Evolutionary conservation across 805 yeast genomes (phyloP).

Genomic region (Vanderwaltozyma yarrowii): DNA sequence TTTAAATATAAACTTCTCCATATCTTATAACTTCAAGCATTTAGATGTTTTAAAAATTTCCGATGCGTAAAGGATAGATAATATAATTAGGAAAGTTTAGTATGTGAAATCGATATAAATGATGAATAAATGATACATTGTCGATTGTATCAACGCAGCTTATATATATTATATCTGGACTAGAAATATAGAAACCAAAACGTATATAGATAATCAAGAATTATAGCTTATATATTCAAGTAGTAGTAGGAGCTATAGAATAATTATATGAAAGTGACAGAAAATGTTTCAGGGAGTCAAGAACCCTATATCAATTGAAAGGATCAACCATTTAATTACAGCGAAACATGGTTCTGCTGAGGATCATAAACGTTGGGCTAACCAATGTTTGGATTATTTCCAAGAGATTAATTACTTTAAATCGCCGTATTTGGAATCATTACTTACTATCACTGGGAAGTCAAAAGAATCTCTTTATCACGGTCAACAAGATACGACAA

Average conservation of each 20-base stretch:
- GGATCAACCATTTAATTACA: slow-evolving; percentile 9
- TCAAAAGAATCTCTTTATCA: background rate
- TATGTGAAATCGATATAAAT: no score
- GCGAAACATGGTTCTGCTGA: slow-evolving; percentile 2
- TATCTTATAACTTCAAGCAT: no score
- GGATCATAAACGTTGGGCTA: slow-evolving; percentile 9
- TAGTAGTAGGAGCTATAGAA: no score
- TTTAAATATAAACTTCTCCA: background rate
- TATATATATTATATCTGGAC: no score
- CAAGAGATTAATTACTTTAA: slow-evolving; percentile 4
- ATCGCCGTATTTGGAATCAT: slow-evolving; percentile 13
- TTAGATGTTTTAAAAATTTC: no score
- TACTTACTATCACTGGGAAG: slow-evolving; percentile 2
- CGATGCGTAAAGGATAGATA: no score
- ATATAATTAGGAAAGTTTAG: no score
- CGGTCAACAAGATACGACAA: background rate
- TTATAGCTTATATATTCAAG: no score
- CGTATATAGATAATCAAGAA: no score
- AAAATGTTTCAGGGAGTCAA: slow-evolving; percentile 4
- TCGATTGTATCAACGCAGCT: no score
- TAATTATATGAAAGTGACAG: background rate
- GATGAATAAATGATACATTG: no score
- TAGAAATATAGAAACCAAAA: no score
- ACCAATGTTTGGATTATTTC: slow-evolving; percentile 9
- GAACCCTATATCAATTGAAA: slow-evolving; percentile 12